Evolutionary conservation across 1,284 basidiomycete species (phyloP).

Genomic region (Ganoderma meredithae): DNA sequence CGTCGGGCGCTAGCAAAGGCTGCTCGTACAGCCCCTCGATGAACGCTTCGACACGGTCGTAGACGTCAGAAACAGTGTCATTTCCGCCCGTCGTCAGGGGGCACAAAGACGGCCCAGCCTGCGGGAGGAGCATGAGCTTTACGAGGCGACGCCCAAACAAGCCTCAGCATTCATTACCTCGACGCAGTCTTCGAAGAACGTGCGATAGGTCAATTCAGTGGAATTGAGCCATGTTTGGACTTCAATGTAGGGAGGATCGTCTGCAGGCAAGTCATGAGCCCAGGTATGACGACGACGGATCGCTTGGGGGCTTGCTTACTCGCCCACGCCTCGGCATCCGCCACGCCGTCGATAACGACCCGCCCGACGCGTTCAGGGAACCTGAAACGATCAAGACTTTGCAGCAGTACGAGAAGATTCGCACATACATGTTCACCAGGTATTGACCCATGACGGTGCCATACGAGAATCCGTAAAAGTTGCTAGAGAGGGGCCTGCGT

Average conservation of each 20-base stretch:
- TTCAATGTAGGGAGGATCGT: conserved; percentile 45
- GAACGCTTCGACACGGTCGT: conserved; percentile 44
- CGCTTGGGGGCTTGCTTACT: conserved; percentile 32
- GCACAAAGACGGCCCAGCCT: conserved; percentile 42
- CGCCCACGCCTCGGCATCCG: conserved; percentile 37
- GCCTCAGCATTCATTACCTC: conserved; percentile 32
- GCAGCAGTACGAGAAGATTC: background rate
- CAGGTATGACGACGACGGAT: background rate
- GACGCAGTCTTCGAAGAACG: conserved; percentile 45
- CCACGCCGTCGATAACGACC: conserved; percentile 37
- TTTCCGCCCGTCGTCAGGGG: conserved; percentile 36
- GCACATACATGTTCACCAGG: conserved; percentile 36
- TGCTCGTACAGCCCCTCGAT: conserved; percentile 42
- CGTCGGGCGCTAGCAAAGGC: conserved; percentile 42
- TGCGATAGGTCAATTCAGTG: conserved; percentile 43
- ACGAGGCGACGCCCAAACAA: too few species aligned
- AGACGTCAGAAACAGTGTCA: conserved; percentile 40
- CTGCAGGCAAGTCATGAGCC: conserved; percentile 25
- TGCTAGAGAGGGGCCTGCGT: conserved; percentile 22
- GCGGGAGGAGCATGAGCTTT: background rate
- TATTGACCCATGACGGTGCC: conserved; percentile 38
- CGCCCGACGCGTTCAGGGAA: conserved; percentile 37
- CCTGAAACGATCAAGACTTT: conserved; percentile 20
- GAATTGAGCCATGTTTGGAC: conserved; percentile 41
- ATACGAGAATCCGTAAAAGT: conserved; percentile 38